Percentiles rank a stretch among this genome's conserved stretches.
Evolutionary conservation across 2,329 filamentous ascomycete genomes (phyloP).

Genomic region (Gliomastix tumulicola): DNA sequence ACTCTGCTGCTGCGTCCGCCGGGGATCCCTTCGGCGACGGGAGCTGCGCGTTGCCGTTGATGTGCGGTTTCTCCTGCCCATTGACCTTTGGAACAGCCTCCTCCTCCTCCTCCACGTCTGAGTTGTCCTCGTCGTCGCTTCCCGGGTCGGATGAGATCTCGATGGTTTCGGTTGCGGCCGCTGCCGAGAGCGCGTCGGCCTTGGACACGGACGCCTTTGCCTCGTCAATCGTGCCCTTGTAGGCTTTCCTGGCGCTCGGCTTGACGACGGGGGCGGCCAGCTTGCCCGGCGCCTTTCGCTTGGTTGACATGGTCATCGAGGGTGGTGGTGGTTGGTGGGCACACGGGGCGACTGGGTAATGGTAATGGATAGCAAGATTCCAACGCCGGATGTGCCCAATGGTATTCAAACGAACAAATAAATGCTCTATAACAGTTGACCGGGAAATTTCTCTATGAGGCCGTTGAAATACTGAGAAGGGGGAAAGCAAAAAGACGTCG

Average conservation of each 20-base stretch:
- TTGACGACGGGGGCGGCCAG: slow-evolving; percentile 49
- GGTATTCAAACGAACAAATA: no score
- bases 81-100: slow-evolving; percentile 10
- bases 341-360: no score
- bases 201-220: slow-evolving; percentile 46
- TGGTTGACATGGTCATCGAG: slow-evolving; percentile 45
- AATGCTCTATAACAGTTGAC: no score
- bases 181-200: slow-evolving; percentile 27
- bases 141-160: slow-evolving; percentile 51
- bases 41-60: slow-evolving; percentile 8
- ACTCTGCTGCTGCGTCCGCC: slow-evolving; percentile 8
- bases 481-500: no score
- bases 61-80: slow-evolving; percentile 7
- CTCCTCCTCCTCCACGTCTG: slow-evolving; percentile 34
- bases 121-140: slow-evolving; percentile 36
- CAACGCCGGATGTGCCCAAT: no score
- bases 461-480: no score
- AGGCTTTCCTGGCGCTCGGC: slow-evolving; percentile 41
- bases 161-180: slow-evolving; percentile 33
- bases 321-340: no score
- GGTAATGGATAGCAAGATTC: no score
- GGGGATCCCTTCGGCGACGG: no score
- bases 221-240: slow-evolving; percentile 49
- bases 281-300: slow-evolving; percentile 51
- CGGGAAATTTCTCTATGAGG: no score